A percentile compares a stretch with the other conserved stretches of the same genome.
phyloP scores from a whole-genome alignment of 371 early-diverging fungal genomes.

The Circinella minor region DNA sequence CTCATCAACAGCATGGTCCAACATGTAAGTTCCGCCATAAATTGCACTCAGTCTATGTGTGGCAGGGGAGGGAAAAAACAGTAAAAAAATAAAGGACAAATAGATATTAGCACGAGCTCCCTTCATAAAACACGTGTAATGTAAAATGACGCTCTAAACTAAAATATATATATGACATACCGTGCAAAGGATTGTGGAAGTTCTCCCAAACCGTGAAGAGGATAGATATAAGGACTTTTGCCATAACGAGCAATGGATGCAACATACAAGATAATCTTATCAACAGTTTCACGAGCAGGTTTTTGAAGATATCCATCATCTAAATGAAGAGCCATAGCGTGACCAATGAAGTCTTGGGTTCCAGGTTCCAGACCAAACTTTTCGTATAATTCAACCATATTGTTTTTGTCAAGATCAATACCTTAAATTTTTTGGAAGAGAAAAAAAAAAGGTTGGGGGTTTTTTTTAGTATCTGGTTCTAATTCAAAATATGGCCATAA shows the following conservation, averaged over 20 bases:
- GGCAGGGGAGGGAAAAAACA: neutral
- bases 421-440: constrained; percentile 25
- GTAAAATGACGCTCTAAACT: neutral
- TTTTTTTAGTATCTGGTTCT: neutral
- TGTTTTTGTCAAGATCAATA: constrained; percentile 73
- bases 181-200: constrained; percentile 99
- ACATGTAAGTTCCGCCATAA: constrained; percentile 99
- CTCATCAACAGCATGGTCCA: constrained; percentile 91
- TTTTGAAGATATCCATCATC: constrained; percentile 91
- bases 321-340: constrained; percentile 97
- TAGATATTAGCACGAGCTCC: neutral
- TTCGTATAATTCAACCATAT: constrained; percentile 91
- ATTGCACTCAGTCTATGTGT: constrained; percentile 83
- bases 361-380: constrained; percentile 92
- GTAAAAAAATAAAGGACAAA: neutral
- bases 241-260: constrained; percentile 96
- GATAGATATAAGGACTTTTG: constrained; percentile 99
- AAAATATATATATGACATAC: constrained; percentile 45
- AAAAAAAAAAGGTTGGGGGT: neutral
- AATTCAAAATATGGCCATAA: neutral
- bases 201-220: constrained; percentile 98
- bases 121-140: constrained; percentile 5
- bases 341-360: constrained; percentile 97
- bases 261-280: constrained; percentile 94
- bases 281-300: constrained; percentile 92